Evolutionary conservation across 306 rosid genomes (phyloP), one percentile per base, ranked within the genome.

Genomic region (Hippophae rhamnoides): DNA sequence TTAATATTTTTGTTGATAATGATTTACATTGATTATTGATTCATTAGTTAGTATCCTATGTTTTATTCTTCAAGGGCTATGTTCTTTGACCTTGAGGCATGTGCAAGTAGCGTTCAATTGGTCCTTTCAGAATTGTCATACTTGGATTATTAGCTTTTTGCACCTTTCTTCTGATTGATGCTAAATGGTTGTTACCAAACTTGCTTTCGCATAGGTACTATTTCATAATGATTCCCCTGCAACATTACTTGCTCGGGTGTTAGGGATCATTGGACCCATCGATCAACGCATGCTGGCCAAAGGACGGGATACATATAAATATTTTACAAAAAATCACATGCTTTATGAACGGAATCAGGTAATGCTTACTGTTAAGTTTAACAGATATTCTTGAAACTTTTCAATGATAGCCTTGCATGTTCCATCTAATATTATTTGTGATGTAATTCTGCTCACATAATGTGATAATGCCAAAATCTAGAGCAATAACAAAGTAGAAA

Each of bases 321-420:
- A 84, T 76, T 93, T 93, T 78, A 71, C 99, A 44, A 93, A 93
- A 79, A 93, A 93, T 72, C 97, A 93, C 58, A 88, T 93, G 99
- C 99, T 93, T 48, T 93, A 93, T 56, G 99, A 93, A 71, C 87
- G 99, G 46, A 88, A 93, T 83, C 99, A 89, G 90, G 99, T 84
- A 54, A 73, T 53, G 58, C 47, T 57, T 78, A 50, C 26, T 65
- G 9, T 68, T 38, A 46, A 49, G 43, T 64, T 57, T 64, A 31
- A 60, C 38, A 8, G 14, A 54, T n/a, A 13, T 56, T 18, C 23
- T 11, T 47, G n/a, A 41, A 31, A n/a, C 9, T 53, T 13, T 50
- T 25, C 23, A 41, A 65, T 67, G 10, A n/a, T 41, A 43, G 41
- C 41, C 8, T 6, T 13, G 38, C 4, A 31, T 31, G 38, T 4